Evolutionary conservation across 176 grass and related monocot species (phyloP).

Genomic region (Paspalum notatum): DNA sequence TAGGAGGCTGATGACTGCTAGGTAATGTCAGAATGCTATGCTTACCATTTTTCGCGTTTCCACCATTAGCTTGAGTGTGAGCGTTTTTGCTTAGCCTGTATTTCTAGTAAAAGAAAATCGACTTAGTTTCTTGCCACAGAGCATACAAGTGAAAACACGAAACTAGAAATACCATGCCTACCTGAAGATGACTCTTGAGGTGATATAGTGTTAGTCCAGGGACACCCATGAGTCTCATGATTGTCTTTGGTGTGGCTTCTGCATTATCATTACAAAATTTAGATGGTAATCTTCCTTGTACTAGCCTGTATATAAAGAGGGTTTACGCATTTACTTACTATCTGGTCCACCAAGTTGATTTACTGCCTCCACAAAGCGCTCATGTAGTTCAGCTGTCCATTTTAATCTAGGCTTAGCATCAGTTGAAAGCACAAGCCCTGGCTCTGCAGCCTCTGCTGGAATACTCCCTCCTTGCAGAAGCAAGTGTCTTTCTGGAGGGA

Average conservation of each 20-base stretch:
- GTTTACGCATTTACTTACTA: constrained; percentile 69
- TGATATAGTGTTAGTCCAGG: constrained; percentile 96
- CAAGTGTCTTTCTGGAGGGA: constrained; percentile 71
- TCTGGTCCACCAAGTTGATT: constrained; percentile 94
- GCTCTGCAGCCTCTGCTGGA: constrained; percentile 76
- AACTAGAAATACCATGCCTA: constrained; percentile 48
- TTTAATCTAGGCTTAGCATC: constrained; percentile 99
- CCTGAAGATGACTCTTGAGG: constrained; percentile 99
- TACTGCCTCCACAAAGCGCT: constrained; percentile 80
- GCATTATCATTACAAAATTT: constrained; percentile 31
- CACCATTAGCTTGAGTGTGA: constrained; percentile 62
- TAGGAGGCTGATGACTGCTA: constrained; percentile 17
- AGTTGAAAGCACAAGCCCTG: constrained; percentile 91
- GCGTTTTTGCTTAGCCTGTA: constrained; percentile 96
- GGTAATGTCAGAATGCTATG: constrained; percentile 3
- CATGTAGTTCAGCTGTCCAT: constrained; percentile 96
- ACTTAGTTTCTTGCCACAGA: constrained; percentile 46
- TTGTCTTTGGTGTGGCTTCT: constrained; percentile 97
- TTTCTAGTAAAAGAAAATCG: constrained; percentile 70
- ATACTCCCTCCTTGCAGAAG: constrained; percentile 62
- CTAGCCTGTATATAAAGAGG: constrained; percentile 25
- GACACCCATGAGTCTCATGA: constrained; percentile 94
- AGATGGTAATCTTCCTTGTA: constrained; percentile 24
- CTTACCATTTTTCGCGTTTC: constrained; percentile 74
- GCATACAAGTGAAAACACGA: constrained; percentile 8